Conservation (phyloP, 1,284 basidiomycete genomes). For the Phenoliferia sp. region DNA sequence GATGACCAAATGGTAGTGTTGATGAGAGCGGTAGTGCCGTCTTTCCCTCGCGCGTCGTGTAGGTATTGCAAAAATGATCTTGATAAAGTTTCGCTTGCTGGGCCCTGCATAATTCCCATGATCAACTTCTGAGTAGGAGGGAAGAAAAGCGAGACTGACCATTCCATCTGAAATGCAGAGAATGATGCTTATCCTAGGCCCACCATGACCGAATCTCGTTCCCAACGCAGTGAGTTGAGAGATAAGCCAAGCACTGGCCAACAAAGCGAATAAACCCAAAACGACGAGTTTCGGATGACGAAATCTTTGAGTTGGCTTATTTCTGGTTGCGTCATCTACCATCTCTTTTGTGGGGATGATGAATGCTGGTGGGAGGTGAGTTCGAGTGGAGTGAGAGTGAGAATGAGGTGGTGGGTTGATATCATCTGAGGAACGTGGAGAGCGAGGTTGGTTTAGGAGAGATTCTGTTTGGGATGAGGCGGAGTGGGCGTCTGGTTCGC, state of each 20-base stretch:
- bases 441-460: neutral
- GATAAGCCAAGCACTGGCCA: neutral
- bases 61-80: slow-evolving; percentile 39
- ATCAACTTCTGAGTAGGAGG: neutral
- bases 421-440: neutral
- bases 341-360: too few relatives aligned
- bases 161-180: neutral
- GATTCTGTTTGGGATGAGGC: neutral
- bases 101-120: slow-evolving; percentile 15
- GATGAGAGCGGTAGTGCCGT: slow-evolving; percentile 5
- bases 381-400: neutral
- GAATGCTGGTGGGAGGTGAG: neutral
- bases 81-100: slow-evolving; percentile 41
- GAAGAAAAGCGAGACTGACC: neutral
- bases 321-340: neutral
- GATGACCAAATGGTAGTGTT: slow-evolving; percentile 16
- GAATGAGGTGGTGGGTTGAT: neutral
- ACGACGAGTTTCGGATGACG: neutral
- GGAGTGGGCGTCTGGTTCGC: neutral
- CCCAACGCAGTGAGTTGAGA: neutral
- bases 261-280: neutral
- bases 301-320: neutral
- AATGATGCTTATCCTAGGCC: neutral
- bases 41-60: slow-evolving; percentile 23
- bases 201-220: neutral